Evolutionary conservation across 495 filamentous ascomycete species (phyloP).

Genomic region (Chaetomidium leptoderma): DNA sequence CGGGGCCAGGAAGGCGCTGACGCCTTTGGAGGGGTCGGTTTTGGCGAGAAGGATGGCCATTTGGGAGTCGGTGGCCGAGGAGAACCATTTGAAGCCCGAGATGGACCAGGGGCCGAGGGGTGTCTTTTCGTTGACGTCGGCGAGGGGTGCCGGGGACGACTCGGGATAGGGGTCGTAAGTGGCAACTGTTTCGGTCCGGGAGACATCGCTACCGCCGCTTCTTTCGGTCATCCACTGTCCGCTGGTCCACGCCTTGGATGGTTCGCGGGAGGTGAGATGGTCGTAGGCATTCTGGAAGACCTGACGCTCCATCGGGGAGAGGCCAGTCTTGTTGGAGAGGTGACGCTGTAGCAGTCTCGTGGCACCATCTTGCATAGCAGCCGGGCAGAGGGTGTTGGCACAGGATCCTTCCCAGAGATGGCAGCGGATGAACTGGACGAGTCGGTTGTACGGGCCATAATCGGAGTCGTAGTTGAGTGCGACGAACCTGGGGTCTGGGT

Average conservation of each 20-base stretch:
- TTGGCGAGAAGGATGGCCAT: slow-evolving; percentile 69
- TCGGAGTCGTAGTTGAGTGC: slow-evolving; percentile 52
- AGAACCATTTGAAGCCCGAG: slow-evolving; percentile 75
- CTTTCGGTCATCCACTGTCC: slow-evolving; percentile 88
- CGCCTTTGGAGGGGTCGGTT: slow-evolving; percentile 46
- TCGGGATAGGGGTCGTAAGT: slow-evolving; percentile 23
- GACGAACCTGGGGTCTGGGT: slow-evolving; percentile 37
- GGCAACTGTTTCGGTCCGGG: slow-evolving; percentile 64
- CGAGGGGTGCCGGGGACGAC: slow-evolving; percentile 16
- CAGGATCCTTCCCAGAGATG: slow-evolving; percentile 63
- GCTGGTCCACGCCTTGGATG: slow-evolving; percentile 61
- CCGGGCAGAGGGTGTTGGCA: slow-evolving; percentile 61
- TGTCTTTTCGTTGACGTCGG: slow-evolving; percentile 30
- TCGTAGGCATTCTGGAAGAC: slow-evolving; percentile 51
- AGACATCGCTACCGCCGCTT: slow-evolving; percentile 69
- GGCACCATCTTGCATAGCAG: slow-evolving; percentile 68
- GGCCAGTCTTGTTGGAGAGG: slow-evolving; percentile 28
- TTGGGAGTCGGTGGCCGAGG: slow-evolving; percentile 66
- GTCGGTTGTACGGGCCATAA: slow-evolving; percentile 45
- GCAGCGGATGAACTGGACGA: slow-evolving; percentile 53
- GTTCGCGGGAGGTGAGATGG: slow-evolving; percentile 51
- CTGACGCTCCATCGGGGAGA: slow-evolving; percentile 24
- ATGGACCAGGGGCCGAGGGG: slow-evolving; percentile 58
- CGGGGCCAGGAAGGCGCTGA: slow-evolving; percentile 66
- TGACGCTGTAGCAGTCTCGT: slow-evolving; percentile 56